phyloP scores from a whole-genome alignment of 495 filamentous ascomycete genomes.

The Lasiosphaeria ovina region DNA sequence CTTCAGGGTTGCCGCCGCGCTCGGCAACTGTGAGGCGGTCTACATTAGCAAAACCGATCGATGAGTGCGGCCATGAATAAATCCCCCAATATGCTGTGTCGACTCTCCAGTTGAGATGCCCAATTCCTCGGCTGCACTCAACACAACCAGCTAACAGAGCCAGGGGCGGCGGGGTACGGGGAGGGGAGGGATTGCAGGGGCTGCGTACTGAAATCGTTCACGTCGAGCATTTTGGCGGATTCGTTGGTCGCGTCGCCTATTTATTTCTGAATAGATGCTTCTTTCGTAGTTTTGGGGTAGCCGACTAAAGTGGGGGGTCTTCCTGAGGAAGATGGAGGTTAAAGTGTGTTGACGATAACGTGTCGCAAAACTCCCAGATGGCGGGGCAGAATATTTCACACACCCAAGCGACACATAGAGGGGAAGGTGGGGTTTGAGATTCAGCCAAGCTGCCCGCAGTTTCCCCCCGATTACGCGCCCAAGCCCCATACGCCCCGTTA shows the following conservation, averaged over 20 bases:
- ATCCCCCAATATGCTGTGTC: neutral
- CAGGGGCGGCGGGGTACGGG: neutral
- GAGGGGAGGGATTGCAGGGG: neutral
- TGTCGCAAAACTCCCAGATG: constrained; percentile 26
- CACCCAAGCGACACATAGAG: constrained; percentile 15
- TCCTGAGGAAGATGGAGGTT: neutral
- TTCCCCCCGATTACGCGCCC: neutral
- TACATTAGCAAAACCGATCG: constrained; percentile 60
- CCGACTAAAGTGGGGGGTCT: neutral
- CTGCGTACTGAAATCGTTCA: constrained; percentile 39
- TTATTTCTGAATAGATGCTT: neutral
- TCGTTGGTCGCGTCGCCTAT: neutral
- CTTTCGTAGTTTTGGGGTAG: constrained; percentile 7
- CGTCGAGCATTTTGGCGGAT: constrained; percentile 34
- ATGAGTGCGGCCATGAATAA: neutral
- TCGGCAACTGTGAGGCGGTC: constrained; percentile 71
- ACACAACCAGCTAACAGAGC: too few relatives aligned
- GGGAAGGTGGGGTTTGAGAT: constrained; percentile 30
- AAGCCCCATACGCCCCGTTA: constrained; percentile 1
- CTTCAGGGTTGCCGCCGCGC: constrained; percentile 82
- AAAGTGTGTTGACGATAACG: constrained; percentile 1
- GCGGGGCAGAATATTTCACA: constrained; percentile 37
- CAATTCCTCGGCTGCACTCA: neutral
- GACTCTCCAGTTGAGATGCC: neutral
- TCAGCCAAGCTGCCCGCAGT: constrained; percentile 13